Percentiles rank a stretch among this genome's conserved stretches.
These are phyloP conservation scores for Gloeophyllum trabeum DNA, from an alignment of 768 basidiomycete genomes.

Conservation along the genomic window DNA sequence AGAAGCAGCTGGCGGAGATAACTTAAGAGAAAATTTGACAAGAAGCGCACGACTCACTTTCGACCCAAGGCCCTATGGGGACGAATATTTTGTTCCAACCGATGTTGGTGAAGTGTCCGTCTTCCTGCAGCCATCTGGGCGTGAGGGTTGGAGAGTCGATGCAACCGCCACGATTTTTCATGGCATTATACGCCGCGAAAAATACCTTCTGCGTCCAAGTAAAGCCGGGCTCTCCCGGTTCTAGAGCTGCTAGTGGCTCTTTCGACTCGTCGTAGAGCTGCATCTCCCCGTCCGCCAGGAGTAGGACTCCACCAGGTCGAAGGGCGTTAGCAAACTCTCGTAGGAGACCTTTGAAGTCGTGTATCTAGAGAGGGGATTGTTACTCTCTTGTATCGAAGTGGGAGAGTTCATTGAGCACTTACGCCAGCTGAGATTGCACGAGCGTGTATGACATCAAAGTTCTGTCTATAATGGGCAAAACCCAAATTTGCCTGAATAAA, in stretches of 20 bases:
- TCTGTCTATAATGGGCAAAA: conserved; percentile 18
- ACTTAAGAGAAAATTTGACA: neutral
- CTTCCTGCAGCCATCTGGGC: conserved; percentile 17
- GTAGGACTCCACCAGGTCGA: conserved; percentile 18
- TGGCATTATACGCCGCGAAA: conserved; percentile 19
- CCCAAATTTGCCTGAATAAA: conserved; percentile 19
- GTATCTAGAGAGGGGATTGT: conserved; percentile 11
- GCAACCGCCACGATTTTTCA: conserved; percentile 18
- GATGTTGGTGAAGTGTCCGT: conserved; percentile 15
- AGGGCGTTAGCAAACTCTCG: conserved; percentile 15
- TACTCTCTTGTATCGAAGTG: neutral
- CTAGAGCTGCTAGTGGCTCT: conserved; percentile 12
- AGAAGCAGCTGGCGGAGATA: conserved; percentile 9
- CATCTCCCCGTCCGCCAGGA: conserved; percentile 21
- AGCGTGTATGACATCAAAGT: conserved; percentile 21
- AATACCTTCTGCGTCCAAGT: conserved; percentile 19
- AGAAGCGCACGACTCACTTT: conserved; percentile 9
- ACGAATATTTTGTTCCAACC: conserved; percentile 20
- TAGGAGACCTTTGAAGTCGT: conserved; percentile 17
- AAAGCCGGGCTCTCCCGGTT: conserved; percentile 12
- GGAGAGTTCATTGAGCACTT: conserved; percentile 4
- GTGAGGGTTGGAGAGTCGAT: conserved; percentile 15
- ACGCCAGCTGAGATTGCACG: conserved; percentile 19
- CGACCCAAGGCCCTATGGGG: conserved; percentile 20
- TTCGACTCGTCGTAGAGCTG: conserved; percentile 19